Evolutionary conservation across 768 basidiomycete species (phyloP).

Genomic region (Lactarius evosmus): DNA sequence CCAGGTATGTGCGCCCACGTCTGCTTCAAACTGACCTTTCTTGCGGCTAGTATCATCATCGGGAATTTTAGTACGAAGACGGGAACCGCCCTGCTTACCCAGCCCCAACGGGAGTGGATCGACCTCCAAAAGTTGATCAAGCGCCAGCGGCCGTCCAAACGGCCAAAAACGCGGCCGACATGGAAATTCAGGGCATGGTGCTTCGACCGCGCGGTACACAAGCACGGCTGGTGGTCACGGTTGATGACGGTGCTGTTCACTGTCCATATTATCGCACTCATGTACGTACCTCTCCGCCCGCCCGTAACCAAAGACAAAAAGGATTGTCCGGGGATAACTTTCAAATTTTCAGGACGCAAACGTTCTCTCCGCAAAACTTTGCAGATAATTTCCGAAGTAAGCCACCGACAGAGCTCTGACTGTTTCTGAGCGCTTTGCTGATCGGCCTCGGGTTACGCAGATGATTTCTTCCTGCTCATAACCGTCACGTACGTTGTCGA

Average conservation of each 20-base stretch:
- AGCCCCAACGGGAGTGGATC: conserved; percentile 90
- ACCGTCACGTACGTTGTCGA: conserved; percentile 74
- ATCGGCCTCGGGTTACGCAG: conserved; percentile 40
- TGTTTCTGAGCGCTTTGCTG: conserved; percentile 1
- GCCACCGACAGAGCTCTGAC: conserved; percentile 26
- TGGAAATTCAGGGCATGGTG: conserved; percentile 73
- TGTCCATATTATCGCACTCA: conserved; percentile 76
- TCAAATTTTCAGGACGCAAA: conserved; percentile 64
- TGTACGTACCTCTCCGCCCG: conserved; percentile 46
- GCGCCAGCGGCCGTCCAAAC: conserved; percentile 80
- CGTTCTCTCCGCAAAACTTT: conserved; percentile 52
- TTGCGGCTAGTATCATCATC: conserved; percentile 79
- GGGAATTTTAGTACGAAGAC: conserved; percentile 87
- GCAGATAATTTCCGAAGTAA: conserved; percentile 60
- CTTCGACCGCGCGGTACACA: conserved; percentile 83
- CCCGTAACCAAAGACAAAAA: not conserved
- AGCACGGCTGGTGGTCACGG: conserved; percentile 91
- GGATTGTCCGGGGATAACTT: not conserved
- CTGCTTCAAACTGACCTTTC: conserved; percentile 8
- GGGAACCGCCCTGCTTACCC: conserved; percentile 81
- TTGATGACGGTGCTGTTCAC: conserved; percentile 76
- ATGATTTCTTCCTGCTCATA: conserved; percentile 71
- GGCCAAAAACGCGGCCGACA: conserved; percentile 62
- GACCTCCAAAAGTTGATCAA: conserved; percentile 86
- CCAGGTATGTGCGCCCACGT: not conserved